Conservation (phyloP, 2,329 filamentous ascomycete species). For the Escovopsis sp. region DNA sequence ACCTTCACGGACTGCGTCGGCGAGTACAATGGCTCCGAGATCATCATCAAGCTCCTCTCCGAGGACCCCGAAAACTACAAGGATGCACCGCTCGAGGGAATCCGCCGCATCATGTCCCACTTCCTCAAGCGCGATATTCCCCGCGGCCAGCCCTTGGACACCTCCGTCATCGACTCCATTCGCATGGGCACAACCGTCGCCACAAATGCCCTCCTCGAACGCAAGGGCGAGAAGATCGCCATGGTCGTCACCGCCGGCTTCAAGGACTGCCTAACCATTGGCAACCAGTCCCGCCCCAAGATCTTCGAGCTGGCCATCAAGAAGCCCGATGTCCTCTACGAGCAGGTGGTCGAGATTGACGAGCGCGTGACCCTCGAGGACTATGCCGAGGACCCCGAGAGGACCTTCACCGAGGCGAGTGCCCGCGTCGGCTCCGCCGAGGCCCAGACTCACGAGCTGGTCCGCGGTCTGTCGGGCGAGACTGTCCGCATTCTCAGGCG, state of each 20-base stretch:
- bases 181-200: conserved; percentile 94
- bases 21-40: conserved; percentile 62
- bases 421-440: conserved; percentile 34
- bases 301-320: conserved; percentile 84
- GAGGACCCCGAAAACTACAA: conserved; percentile 83
- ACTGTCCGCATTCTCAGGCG: conserved; percentile 50
- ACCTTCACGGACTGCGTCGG: conserved; percentile 91
- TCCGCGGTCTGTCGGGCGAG: conserved; percentile 54
- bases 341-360: conserved; percentile 74
- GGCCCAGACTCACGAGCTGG: conserved; percentile 41
- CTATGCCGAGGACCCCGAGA: conserved; percentile 72
- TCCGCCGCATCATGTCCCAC: conserved; percentile 67
- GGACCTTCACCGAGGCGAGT: conserved; percentile 39
- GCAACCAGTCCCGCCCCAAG: conserved; percentile 76
- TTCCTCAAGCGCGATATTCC: conserved; percentile 65
- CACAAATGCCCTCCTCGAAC: conserved; percentile 78
- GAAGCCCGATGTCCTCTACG: conserved; percentile 78
- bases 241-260: conserved; percentile 81
- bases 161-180: conserved; percentile 72
- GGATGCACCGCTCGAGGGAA: conserved; percentile 83
- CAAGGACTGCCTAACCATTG: conserved; percentile 74
- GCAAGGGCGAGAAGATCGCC: conserved; percentile 80
- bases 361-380: conserved; percentile 86
- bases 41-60: conserved; percentile 77
- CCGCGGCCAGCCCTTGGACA: conserved; percentile 67